Base-by-base conservation (phyloP, 495 filamentous ascomycete genomes). In the Astrothelium subdiscretum region DNA sequence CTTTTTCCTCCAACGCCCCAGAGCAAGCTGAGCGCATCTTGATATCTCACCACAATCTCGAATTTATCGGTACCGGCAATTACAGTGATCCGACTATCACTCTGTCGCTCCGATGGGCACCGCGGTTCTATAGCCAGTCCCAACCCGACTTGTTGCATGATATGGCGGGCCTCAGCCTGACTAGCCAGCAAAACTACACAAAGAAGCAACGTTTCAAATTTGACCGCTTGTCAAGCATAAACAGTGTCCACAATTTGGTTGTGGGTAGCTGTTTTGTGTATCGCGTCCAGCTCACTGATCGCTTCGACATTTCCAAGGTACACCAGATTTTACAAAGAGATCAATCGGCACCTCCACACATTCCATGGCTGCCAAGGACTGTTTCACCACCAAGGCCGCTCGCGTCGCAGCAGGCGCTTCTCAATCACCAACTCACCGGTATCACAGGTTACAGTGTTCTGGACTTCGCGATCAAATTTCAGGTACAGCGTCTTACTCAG, bases 401-500 rank as follows among this genome's bases (percentile, higher is more conserved):
- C 24, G 18, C 48, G 1, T 26, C 35, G 10, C 63, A 68, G 44
- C 62, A 71, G 31, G 35, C 59, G 2, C 18, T 51, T 15, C 60
- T 77, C 8, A 65, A 71, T 48, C 35, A 58, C 15, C 67, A 62
- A n/a, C 62, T 75, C 24, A 57, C 52, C 15, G 48, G 62, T 32
- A 18, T 26, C 3, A 31, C 1, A 11, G 57, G 59, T 12, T 69
- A 69, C 44, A 59, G 58, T 5, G 43, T 27, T 18, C 58, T 76
- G 35, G 71, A 75, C 3, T 80, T 78, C 58, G 71, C 67, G 0
- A 29, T 78, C 8, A 69, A 71, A 44, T 80, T 81, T 59, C 75
- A 84, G 58, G 70, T 84, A 2, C 76, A 84, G 58, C 78, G 76
- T 22, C 71, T 86, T 5, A 77, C 78, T 4, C 71, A 75, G 59